Evolutionary conservation across 805 yeast species (phyloP), one percentile per base, ranked within the genome.

Genomic region (Candida michaelii): DNA sequence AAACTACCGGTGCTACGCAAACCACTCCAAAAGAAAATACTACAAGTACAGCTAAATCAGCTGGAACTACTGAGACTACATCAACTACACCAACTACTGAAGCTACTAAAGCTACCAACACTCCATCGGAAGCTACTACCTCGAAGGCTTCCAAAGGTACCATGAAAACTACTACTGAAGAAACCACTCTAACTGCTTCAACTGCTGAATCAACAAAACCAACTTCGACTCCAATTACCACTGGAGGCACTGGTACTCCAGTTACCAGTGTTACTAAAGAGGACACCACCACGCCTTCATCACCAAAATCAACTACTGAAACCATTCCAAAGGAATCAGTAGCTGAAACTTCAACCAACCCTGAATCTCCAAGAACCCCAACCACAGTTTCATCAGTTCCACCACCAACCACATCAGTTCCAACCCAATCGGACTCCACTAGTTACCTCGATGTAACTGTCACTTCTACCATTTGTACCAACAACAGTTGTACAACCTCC

Each of bases 331-430:
- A n/a, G n/a, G 24, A 16, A 30, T 25, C 37, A 23, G 50, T 47
- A 42, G 60, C 39, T 15, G 12, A 9, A 12, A 16, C 66, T 46
- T 27, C 50, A 19, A 51, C 23, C n/a, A n/a, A n/a, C n/a, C n/a
- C n/a, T n/a, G n/a, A n/a, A n/a, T n/a, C n/a, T n/a, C n/a, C n/a
- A 37, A 43, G 56, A 16, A 49, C 58, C 25, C 40, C 53, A 21
- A 51, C 49, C 18, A 43, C 55, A 4, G 61, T 66, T 12, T 63
- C 63, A 47, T 51, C 56, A 11, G 43, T 29, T 27, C 43, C 27
- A 42, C 39, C 19, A 18, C 32, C 23, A 15, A 23, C 29, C 27
- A 23, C 47, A 14, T 15, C 42, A 10, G 21, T 27, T 21, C 12
- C 43, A 13, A 29, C 13, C 13, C 5, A 44, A 18, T 29, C 40